These are phyloP conservation scores for Oryza meyeriana DNA, from an alignment of 176 grass and related monocot species.

Conservation along the genomic window DNA sequence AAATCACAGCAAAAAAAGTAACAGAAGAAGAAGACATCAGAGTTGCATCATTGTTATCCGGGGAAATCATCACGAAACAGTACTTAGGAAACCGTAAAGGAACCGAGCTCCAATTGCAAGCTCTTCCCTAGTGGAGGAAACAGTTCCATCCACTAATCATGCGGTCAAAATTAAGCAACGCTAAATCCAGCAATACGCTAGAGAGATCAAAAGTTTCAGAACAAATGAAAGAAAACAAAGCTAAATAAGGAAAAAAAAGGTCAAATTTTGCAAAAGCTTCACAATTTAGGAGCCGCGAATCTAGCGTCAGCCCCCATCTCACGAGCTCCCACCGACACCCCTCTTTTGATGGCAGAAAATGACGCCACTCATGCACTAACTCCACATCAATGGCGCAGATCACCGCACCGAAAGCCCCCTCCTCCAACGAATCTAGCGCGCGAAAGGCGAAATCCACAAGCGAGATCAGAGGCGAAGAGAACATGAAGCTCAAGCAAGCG, in stretches of 20 bases:
- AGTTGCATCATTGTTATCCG: background rate
- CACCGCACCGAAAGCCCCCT: background rate
- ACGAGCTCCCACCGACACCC: constrained; percentile 30
- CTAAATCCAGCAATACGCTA: background rate
- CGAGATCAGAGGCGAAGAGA: background rate
- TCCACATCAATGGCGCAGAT: constrained; percentile 20
- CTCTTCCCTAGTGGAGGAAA: background rate
- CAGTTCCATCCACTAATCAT: background rate
- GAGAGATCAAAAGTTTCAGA: constrained; percentile 5
- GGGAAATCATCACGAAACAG: background rate
- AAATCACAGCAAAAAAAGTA: background rate
- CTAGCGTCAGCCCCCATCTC: constrained; percentile 2
- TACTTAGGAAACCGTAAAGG: background rate
- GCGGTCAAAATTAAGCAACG: background rate
- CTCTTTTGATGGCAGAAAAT: background rate
- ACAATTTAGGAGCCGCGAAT: constrained; percentile 21
- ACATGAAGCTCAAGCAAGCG: background rate
- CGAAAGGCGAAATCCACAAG: background rate
- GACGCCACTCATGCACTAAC: background rate
- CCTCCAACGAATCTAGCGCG: constrained; percentile 9
- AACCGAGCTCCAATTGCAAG: background rate
- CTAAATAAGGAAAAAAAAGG: background rate
- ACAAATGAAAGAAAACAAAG: background rate
- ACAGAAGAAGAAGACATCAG: background rate
- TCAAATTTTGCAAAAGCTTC: background rate